Conservation (phyloP, 441 rosid species). For the Aquilaria agallochum region DNA sequence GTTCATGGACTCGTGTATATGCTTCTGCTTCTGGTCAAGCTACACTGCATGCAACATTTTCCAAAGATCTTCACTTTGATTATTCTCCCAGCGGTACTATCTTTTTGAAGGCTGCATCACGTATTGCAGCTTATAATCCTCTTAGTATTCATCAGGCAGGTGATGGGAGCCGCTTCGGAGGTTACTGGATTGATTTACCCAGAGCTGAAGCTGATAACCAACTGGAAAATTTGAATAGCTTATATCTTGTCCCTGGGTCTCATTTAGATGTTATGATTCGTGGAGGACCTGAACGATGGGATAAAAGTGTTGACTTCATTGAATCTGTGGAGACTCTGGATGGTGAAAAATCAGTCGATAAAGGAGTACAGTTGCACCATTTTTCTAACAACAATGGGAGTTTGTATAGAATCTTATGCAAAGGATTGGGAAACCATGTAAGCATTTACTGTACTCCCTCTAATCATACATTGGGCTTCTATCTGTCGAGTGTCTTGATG, state of each 20-base stretch:
- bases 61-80: slow-evolving; percentile 60
- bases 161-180: slow-evolving; percentile 90
- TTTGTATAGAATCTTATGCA: slow-evolving; percentile 64
- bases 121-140: slow-evolving; percentile 79
- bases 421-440: slow-evolving; percentile 65
- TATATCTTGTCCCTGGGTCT: slow-evolving; percentile 90
- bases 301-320: slow-evolving; percentile 46
- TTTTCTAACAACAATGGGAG: slow-evolving; percentile 37
- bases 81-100: slow-evolving; percentile 46
- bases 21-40: slow-evolving; percentile 78
- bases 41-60: slow-evolving; percentile 69
- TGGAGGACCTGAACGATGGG: slow-evolving; percentile 97
- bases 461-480: slow-evolving; percentile 5
- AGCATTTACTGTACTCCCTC: slow-evolving; percentile 29
- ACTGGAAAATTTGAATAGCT: slow-evolving; percentile 41
- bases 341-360: slow-evolving; percentile 30
- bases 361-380: slow-evolving; percentile 41
- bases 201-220: slow-evolving; percentile 41
- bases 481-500: slow-evolving; percentile 9
- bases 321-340: slow-evolving; percentile 51
- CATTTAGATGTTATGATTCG: slow-evolving; percentile 61
- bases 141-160: slow-evolving; percentile 61
- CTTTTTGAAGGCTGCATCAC: slow-evolving; percentile 66
- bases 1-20: slow-evolving; percentile 73
- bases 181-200: slow-evolving; percentile 67